phyloP scores from a whole-genome alignment of 1,284 basidiomycete genomes.

The Abortiporus biennis region DNA sequence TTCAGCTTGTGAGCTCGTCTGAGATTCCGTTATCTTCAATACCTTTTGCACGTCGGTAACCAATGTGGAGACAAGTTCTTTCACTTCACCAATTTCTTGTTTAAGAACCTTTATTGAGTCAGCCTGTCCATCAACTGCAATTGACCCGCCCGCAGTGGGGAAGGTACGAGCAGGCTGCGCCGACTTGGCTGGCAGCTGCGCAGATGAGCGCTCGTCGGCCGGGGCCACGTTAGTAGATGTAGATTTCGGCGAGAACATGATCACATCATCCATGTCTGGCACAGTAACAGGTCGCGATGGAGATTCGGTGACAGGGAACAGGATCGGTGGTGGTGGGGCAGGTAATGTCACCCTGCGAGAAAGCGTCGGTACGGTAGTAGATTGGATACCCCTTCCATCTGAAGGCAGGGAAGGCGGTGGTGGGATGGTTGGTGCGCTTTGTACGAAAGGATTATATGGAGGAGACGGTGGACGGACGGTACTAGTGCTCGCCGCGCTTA shows the following conservation, averaged over 20 bases:
- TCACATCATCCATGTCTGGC: slow-evolving; percentile 7
- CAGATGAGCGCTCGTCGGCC: slow-evolving; percentile 5
- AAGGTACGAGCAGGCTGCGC: slow-evolving; percentile 1
- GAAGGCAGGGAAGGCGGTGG: not conserved
- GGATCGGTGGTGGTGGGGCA: slow-evolving; percentile 32
- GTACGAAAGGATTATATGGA: no score
- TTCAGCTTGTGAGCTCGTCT: slow-evolving; percentile 4
- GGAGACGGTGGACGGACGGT: not conserved
- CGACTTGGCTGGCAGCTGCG: slow-evolving; percentile 7
- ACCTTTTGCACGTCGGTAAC: slow-evolving; percentile 50
- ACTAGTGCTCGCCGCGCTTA: not conserved
- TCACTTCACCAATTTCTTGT: slow-evolving; percentile 32
- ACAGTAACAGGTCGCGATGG: not conserved
- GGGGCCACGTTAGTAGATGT: not conserved
- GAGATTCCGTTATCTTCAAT: slow-evolving; percentile 33
- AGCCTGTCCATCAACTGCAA: slow-evolving; percentile 36
- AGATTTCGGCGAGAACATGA: slow-evolving; percentile 8
- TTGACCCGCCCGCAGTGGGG: not conserved
- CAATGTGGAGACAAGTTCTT: slow-evolving; percentile 50
- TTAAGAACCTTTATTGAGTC: slow-evolving; percentile 35
- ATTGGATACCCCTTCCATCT: not conserved
- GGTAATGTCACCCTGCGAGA: slow-evolving; percentile 8
- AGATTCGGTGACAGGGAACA: slow-evolving; percentile 22
- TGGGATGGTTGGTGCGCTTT: not conserved
- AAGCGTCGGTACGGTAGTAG: not conserved